phyloP scores from a whole-genome alignment of 164 flowering plant species.

The Buxus sempervirens region DNA sequence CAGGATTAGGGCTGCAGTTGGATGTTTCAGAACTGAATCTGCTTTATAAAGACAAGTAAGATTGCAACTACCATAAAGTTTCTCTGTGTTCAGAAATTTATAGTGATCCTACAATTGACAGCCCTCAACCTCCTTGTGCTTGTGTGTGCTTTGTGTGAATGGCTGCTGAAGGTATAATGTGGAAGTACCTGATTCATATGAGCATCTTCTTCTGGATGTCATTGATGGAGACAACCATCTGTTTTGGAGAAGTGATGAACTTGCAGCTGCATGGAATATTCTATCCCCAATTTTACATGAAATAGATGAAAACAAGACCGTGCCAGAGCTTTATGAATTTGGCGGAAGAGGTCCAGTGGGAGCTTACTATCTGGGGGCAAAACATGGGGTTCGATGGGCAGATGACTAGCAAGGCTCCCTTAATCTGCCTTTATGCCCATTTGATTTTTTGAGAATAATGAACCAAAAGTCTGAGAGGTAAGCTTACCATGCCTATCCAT shows the following conservation, averaged over 20 bases:
- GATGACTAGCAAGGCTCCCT: slow-evolving; percentile 20
- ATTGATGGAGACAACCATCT: slow-evolving; percentile 63
- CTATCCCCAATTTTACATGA: slow-evolving; percentile 48
- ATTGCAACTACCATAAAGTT: background rate
- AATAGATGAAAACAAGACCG: slow-evolving; percentile 42
- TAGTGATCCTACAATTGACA: too few species aligned
- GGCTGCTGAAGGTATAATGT: slow-evolving; percentile 37
- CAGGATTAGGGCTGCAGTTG: slow-evolving; percentile 55
- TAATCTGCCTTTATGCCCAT: background rate
- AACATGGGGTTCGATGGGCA: slow-evolving; percentile 41
- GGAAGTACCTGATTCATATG: slow-evolving; percentile 69
- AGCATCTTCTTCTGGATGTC: slow-evolving; percentile 63
- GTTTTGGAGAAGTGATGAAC: slow-evolving; percentile 63
- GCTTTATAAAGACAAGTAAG: slow-evolving; percentile 60
- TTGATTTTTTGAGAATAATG: too few species aligned
- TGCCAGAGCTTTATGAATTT: slow-evolving; percentile 52
- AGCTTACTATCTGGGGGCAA: slow-evolving; percentile 41
- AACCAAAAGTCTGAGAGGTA: too few species aligned
- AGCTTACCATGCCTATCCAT: too few species aligned
- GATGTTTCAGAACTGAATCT: slow-evolving; percentile 60
- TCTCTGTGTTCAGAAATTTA: background rate
- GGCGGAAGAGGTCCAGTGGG: slow-evolving; percentile 43
- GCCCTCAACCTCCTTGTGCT: too few species aligned
- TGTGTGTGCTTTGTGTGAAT: background rate
- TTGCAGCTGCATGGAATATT: slow-evolving; percentile 60